phyloP scores from a whole-genome alignment of 805 yeast genomes.

The Ogataea neopini region DNA sequence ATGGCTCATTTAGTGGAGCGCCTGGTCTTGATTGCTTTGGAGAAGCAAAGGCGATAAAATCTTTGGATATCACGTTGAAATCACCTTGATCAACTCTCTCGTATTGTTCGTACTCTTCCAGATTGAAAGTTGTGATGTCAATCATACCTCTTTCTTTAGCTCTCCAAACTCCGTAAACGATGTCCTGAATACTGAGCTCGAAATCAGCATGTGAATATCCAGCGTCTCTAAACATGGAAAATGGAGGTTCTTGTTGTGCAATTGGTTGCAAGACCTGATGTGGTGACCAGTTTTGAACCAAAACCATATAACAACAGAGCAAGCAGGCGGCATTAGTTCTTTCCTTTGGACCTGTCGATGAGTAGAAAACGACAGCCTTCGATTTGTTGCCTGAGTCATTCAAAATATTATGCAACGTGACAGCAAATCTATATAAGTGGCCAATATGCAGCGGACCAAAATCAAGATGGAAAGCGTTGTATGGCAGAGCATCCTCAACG shows the following conservation, averaged over 20 bases:
- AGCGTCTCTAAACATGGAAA: constrained; percentile 95
- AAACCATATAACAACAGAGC: constrained; percentile 89
- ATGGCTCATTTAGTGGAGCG: constrained; percentile 65
- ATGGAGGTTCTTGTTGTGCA: constrained; percentile 88
- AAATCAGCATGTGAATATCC: constrained; percentile 96
- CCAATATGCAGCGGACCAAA: constrained; percentile 97
- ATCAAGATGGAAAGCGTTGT: constrained; percentile 93
- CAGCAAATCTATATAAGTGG: constrained; percentile 92
- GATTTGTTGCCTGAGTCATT: constrained; percentile 82
- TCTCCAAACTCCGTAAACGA: constrained; percentile 96
- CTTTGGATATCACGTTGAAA: constrained; percentile 86
- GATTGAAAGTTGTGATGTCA: constrained; percentile 80
- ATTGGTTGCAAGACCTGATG: constrained; percentile 96
- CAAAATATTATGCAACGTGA: constrained; percentile 84
- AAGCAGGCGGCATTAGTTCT: constrained; percentile 95
- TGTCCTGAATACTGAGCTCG: constrained; percentile 89
- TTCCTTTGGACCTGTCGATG: constrained; percentile 75
- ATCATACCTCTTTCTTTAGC: constrained; percentile 91
- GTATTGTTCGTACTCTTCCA: constrained; percentile 92
- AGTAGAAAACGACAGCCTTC: constrained; percentile 88
- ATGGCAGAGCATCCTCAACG: constrained; percentile 87
- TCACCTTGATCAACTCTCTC: constrained; percentile 98
- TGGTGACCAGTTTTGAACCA: constrained; percentile 97
- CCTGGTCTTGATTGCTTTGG: constrained; percentile 72
- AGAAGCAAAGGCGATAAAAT: constrained; percentile 96